These are phyloP conservation scores for Alternaria rosae DNA, from an alignment of 2,329 filamentous ascomycete genomes.

Conservation along the genomic window DNA sequence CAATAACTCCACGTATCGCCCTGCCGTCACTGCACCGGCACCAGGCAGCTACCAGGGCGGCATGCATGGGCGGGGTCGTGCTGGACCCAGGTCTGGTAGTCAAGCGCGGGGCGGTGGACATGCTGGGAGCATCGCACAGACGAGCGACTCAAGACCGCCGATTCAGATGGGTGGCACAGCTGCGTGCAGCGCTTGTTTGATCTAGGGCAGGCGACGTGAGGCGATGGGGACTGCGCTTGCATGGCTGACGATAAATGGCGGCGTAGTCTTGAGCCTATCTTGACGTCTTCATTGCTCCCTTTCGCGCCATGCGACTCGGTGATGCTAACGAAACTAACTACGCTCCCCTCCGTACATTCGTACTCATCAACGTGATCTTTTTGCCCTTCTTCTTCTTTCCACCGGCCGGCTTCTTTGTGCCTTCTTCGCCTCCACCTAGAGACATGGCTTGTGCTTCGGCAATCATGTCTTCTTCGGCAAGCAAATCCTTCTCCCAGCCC, in stretches of 20 bases:
- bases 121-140: slow-evolving; percentile 29
- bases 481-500: slow-evolving; percentile 80
- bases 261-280: background rate
- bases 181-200: slow-evolving; percentile 43
- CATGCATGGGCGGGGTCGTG: slow-evolving; percentile 39
- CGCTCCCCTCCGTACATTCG: slow-evolving; percentile 66
- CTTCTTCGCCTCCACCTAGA: slow-evolving; percentile 37
- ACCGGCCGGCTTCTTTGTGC: slow-evolving; percentile 45
- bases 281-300: slow-evolving; percentile 26
- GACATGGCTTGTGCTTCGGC: slow-evolving; percentile 57
- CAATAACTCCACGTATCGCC: slow-evolving; percentile 32
- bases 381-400: slow-evolving; percentile 71
- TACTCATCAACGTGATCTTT: slow-evolving; percentile 74
- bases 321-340: slow-evolving; percentile 21
- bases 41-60: slow-evolving; percentile 40
- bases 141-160: slow-evolving; percentile 37
- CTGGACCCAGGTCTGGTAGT: slow-evolving; percentile 21
- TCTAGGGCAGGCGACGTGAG: slow-evolving; percentile 3
- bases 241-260: background rate
- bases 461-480: slow-evolving; percentile 64
- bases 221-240: background rate
- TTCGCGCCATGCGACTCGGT: slow-evolving; percentile 39
- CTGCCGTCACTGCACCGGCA: slow-evolving; percentile 24
- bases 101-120: slow-evolving; percentile 18
- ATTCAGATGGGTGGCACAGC: slow-evolving; percentile 37